Evolutionary conservation across 2,329 filamentous ascomycete species (phyloP).

Genomic region (Kalaharituber pfeilii): DNA sequence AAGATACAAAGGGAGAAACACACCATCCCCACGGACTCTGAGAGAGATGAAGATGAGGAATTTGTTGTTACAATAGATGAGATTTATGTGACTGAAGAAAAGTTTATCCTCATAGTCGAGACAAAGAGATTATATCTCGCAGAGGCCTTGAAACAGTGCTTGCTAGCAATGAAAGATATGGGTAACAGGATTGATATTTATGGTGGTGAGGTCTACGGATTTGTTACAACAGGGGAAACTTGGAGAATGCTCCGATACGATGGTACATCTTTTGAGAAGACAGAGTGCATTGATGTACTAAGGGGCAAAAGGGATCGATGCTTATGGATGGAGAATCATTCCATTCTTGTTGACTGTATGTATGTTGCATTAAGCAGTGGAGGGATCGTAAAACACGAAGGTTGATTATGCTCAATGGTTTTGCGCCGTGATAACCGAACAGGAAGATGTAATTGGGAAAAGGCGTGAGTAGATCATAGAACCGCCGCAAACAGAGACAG

Average conservation of each 20-base stretch:
- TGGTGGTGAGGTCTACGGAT: constrained; percentile 6
- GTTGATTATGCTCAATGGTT: too few species aligned
- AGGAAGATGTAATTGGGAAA: too few species aligned
- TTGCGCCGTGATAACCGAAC: too few species aligned
- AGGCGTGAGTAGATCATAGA: too few species aligned
- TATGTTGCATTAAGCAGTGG: too few species aligned
- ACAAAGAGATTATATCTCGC: constrained; percentile 8
- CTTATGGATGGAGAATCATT: too few species aligned
- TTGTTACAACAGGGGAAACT: constrained; percentile 3
- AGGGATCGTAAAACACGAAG: too few species aligned
- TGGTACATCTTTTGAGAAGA: too few species aligned
- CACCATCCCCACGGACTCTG: constrained; percentile 6
- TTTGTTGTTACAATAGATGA: constrained; percentile 10
- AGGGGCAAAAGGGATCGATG: too few species aligned
- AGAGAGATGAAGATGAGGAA: constrained; percentile 10
- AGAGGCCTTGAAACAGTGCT: constrained; percentile 8
- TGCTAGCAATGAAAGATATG: constrained; percentile 12
- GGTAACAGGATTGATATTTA: constrained; percentile 5
- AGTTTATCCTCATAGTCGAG: constrained; percentile 8
- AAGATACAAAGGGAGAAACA: constrained; percentile 8
- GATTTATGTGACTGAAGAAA: constrained; percentile 5
- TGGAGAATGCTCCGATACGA: constrained; percentile 8
- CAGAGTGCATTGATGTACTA: too few species aligned
- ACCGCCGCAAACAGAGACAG: too few species aligned
- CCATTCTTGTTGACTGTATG: too few species aligned